A percentile compares a stretch with the other conserved stretches of the same genome.
phyloP scores from a whole-genome alignment of 768 basidiomycete species.

The Cantharellus cinnabarinus region DNA sequence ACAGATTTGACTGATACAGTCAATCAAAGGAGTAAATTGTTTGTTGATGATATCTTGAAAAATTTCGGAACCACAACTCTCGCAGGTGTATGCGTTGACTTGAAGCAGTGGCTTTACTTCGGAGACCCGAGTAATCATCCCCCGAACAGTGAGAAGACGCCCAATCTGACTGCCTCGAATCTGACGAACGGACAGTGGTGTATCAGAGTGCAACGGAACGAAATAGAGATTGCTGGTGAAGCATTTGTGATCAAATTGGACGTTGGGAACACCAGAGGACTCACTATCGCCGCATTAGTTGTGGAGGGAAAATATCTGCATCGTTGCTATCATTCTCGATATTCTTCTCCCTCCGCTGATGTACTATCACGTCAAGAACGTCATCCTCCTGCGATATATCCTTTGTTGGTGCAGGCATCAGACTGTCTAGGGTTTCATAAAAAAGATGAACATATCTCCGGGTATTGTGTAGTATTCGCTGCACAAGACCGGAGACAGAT shows the following conservation, averaged over 20 bases:
- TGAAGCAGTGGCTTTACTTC: conserved; percentile 95
- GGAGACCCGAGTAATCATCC: conserved; percentile 94
- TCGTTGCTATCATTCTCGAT: conserved; percentile 47
- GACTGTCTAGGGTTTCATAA: conserved; percentile 71
- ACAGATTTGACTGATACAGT: conserved; percentile 81
- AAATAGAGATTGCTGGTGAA: conserved; percentile 75
- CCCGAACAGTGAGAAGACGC: conserved; percentile 83
- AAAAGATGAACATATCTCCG: conserved; percentile 82
- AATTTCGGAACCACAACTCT: conserved; percentile 92
- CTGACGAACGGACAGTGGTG: conserved; percentile 71
- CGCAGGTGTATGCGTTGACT: conserved; percentile 96
- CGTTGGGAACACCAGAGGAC: conserved; percentile 17
- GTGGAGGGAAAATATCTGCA: conserved; percentile 72
- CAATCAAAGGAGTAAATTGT: conserved; percentile 70
- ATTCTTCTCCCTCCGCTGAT: conserved; percentile 80
- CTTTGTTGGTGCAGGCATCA: conserved; percentile 74
- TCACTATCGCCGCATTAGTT: conserved; percentile 86
- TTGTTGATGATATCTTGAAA: conserved; percentile 94
- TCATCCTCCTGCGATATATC: conserved; percentile 84
- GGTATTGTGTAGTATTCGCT: conserved; percentile 63
- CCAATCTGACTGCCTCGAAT: conserved; percentile 78
- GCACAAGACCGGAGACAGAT: conserved; percentile 50
- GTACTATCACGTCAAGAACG: conserved; percentile 90
- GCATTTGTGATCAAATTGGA: conserved; percentile 7
- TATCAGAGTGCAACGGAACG: conserved; percentile 49